Evolutionary conservation across 192 early-diverging fungal genomes (phyloP).

Genomic region (Mortierella alpina): DNA sequence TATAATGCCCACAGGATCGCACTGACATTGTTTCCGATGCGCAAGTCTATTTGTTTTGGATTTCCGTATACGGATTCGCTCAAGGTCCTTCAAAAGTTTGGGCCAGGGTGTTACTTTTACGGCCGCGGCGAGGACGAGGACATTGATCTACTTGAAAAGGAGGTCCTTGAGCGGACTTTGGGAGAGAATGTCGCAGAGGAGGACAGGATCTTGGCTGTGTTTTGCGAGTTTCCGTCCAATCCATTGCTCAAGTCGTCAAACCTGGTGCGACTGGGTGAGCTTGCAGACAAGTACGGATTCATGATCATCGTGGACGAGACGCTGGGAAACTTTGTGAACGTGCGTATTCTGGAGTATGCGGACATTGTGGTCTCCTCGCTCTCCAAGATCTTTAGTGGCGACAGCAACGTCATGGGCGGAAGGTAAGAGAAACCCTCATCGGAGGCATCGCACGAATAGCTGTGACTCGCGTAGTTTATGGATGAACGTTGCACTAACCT

Average conservation of each 20-base stretch:
- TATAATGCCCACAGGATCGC: constrained; percentile 85
- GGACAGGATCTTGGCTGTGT: constrained; percentile 78
- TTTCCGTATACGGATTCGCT: constrained; percentile 98
- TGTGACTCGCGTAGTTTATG: neutral
- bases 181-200: constrained; percentile 59
- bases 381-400: constrained; percentile 96
- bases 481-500: neutral
- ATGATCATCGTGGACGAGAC: constrained; percentile 95
- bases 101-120: constrained; percentile 87
- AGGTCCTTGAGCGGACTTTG: constrained; percentile 59
- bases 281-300: constrained; percentile 83
- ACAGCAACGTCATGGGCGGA: constrained; percentile 98
- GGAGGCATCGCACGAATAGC: no score
- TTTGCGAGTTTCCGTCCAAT: constrained; percentile 96
- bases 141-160: constrained; percentile 76
- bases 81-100: constrained; percentile 96
- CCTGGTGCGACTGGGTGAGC: constrained; percentile 72
- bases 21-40: constrained; percentile 51
- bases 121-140: constrained; percentile 85
- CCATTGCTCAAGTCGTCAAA: constrained; percentile 90
- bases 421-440: constrained; percentile 65
- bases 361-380: constrained; percentile 92
- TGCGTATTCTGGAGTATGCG: constrained; percentile 78
- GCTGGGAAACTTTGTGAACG: constrained; percentile 93
- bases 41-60: constrained; percentile 92